Evolutionary conservation across 805 yeast species (phyloP).

Genomic region (Crinitomyces ghanaensis): DNA sequence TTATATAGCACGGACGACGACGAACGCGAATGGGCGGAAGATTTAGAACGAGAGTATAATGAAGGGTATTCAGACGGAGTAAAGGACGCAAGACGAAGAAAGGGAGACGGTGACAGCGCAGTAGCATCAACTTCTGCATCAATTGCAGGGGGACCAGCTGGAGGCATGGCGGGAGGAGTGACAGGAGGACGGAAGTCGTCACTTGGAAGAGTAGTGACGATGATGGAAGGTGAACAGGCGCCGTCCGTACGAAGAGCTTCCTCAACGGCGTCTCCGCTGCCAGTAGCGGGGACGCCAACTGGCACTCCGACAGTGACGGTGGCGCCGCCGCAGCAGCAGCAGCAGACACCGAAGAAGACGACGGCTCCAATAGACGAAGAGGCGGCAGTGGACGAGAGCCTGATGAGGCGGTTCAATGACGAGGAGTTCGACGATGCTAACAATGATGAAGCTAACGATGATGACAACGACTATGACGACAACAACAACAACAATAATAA

Average conservation of each 20-base stretch:
- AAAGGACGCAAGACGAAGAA: conserved; percentile 29
- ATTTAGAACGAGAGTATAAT: conserved; percentile 44
- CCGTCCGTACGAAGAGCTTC: too few species aligned
- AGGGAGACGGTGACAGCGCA: conserved; percentile 1
- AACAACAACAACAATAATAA: too few species aligned
- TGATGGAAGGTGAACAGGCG: too few species aligned
- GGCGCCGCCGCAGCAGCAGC: conserved; percentile 1
- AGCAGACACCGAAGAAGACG: conserved; percentile 3
- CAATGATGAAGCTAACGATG: conserved; percentile 5
- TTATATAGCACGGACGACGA: conserved; percentile 78
- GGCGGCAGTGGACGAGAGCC: conserved; percentile 4
- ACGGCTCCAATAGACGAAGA: too few species aligned
- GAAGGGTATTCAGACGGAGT: conserved; percentile 70
- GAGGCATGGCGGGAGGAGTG: too few species aligned
- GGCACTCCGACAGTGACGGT: conserved; percentile 7
- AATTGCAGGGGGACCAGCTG: too few species aligned
- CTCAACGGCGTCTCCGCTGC: too few species aligned
- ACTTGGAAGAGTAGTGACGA: too few species aligned
- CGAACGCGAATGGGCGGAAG: conserved; percentile 56
- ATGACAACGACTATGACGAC: conserved; percentile 4
- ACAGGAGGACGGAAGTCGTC: too few species aligned
- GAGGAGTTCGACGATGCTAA: too few species aligned
- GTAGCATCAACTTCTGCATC: conserved; percentile 2
- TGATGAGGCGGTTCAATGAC: conserved; percentile 3
- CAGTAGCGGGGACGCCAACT: too few species aligned